Base-by-base conservation (phyloP, 257 asterid genomes). In the Rhazya stricta region DNA sequence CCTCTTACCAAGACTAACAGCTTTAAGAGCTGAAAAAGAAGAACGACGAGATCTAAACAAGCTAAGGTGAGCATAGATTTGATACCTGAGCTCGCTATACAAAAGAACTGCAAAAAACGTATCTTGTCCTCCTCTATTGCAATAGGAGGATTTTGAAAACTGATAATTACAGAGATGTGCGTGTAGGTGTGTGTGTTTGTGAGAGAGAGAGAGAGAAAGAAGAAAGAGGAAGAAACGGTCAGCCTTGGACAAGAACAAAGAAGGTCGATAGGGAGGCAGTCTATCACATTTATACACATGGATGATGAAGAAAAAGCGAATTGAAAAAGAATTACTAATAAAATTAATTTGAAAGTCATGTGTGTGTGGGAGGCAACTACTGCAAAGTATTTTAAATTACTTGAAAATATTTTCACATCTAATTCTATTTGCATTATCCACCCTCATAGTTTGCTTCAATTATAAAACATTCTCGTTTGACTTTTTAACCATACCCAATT, bases 1-100 rank as follows among this genome's bases (percentile, higher is more conserved):
- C 19, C 18, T 71, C 45, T 9, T 39, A 5, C 0, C 36, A 60
- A 1, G 9, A 32, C 68, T 19, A 37, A 70, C 73, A 71, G n/a
- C 29, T 54, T n/a, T 3, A 48, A 50, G 18, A 68, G 67, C 46
- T 50, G 56, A 32, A 65, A 53, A 73, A 41, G 32, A 61, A 46
- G 36, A 57, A 60, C 63, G 27, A 1, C 53, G 3, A 74, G 58
- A 75, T 25, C 43, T 7, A 29, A 18, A 36, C 37, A 12, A 21
- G 21, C 4, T 27, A 42, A 6, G 60, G 53, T 74, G 58, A n/a
- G 27, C 29, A 32, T 23, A 23, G 37, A n/a, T 46, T 13, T 9
- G 37, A 48, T 86, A 91, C 94, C 94, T 87, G 87, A 82, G 65
- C 69, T 41, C 76, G 81, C 91, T 91, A 84, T 90, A 90, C 94